These are phyloP conservation scores for Paramyrothecium roridum DNA, from an alignment of 2,329 filamentous ascomycete species.

Conservation along the genomic window DNA sequence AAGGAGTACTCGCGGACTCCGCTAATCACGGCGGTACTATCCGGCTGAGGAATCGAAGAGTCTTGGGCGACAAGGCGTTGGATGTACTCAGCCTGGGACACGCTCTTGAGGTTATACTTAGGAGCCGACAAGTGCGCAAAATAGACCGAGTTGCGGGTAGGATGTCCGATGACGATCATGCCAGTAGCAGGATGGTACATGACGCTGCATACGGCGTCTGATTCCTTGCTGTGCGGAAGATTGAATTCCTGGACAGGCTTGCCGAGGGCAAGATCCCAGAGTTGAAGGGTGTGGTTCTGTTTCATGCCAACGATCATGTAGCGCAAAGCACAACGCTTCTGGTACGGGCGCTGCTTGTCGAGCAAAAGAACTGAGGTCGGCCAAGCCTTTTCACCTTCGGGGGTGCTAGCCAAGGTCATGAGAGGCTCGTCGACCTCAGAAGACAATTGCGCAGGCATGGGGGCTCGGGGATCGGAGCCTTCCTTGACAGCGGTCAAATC, in stretches of 20 bases:
- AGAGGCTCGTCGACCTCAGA: conserved; percentile 83
- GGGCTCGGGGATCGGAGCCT: conserved; percentile 45
- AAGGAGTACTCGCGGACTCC: conserved; percentile 95
- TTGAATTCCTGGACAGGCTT: conserved; percentile 98
- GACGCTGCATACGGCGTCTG: conserved; percentile 96
- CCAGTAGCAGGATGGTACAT: conserved; percentile 89
- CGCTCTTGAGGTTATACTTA: conserved; percentile 77
- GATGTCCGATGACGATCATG: conserved; percentile 92
- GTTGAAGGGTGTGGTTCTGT: conserved; percentile 96
- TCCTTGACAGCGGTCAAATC: conserved; percentile 61
- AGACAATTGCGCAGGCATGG: conserved; percentile 52
- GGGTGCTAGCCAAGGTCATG: conserved; percentile 81
- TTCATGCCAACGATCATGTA: conserved; percentile 98
- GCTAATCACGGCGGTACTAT: conserved; percentile 95
- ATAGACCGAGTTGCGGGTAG: conserved; percentile 95
- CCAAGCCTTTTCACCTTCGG: conserved; percentile 89
- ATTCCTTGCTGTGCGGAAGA: conserved; percentile 92
- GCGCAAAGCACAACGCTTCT: conserved; percentile 82
- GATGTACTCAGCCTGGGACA: conserved; percentile 88
- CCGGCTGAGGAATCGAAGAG: conserved; percentile 72
- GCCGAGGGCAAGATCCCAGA: conserved; percentile 94
- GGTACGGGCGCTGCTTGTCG: conserved; percentile 91
- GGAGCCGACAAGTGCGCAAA: conserved; percentile 94
- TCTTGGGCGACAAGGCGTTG: conserved; percentile 73
- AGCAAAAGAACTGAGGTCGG: conserved; percentile 94